These are phyloP conservation scores for Dactylis glomerata DNA, from an alignment of 176 grass and related monocot species.

Conservation along the genomic window DNA sequence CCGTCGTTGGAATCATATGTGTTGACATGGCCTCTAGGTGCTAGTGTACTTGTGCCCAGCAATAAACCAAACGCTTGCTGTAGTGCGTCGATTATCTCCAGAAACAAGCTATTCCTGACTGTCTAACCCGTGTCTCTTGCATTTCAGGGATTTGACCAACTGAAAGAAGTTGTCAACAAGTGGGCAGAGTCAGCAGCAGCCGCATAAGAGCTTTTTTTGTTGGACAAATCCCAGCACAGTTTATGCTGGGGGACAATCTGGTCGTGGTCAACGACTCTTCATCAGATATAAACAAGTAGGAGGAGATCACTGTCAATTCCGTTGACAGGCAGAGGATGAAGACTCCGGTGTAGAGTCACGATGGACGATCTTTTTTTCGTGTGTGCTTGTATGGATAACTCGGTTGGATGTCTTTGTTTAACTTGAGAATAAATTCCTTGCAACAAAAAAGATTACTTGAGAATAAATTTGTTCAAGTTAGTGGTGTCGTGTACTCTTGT, in stretches of 20 bases:
- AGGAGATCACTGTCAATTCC: constrained; percentile 26
- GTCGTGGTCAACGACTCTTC: background rate
- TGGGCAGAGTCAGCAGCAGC: constrained; percentile 47
- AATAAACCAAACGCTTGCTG: background rate
- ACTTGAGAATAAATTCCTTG: constrained; percentile 40
- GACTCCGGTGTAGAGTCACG: background rate
- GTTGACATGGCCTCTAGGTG: background rate
- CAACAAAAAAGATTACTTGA: background rate
- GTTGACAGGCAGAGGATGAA: constrained; percentile 27
- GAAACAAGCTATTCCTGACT: background rate
- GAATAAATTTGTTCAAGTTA: constrained; percentile 12
- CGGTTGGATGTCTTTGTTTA: background rate
- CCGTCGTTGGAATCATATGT: background rate
- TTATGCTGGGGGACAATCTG: constrained; percentile 4
- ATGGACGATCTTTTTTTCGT: background rate
- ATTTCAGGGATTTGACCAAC: constrained; percentile 83
- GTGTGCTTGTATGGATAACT: background rate
- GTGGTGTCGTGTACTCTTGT: background rate
- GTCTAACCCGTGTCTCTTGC: background rate
- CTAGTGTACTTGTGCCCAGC: background rate
- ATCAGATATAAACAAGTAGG: background rate
- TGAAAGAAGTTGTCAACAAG: constrained; percentile 66
- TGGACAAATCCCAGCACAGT: background rate
- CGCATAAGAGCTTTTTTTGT: constrained; percentile 12
- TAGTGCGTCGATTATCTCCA: background rate